Evolutionary conservation across 2,329 filamentous ascomycete species (phyloP).

Genomic region (Capronia coronata): DNA sequence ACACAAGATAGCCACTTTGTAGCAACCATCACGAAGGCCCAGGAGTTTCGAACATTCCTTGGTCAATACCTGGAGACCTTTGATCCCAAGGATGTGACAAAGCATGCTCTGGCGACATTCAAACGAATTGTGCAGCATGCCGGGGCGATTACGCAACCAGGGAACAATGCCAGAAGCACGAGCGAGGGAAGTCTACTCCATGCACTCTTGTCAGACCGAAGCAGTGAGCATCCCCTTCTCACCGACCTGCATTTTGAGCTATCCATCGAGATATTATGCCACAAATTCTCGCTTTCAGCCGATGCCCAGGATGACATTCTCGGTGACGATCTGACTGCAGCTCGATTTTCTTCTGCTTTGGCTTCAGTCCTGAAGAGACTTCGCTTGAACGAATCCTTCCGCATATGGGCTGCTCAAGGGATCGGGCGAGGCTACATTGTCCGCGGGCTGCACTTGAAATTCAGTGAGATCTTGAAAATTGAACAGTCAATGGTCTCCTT

Average conservation of each 20-base stretch:
- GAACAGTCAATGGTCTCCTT: background rate
- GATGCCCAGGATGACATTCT: conserved; percentile 61
- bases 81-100: conserved; percentile 46
- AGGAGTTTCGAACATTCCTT: conserved; percentile 73
- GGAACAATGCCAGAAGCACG: conserved; percentile 62
- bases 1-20: conserved; percentile 79
- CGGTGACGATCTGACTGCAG: conserved; percentile 58
- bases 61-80: conserved; percentile 61
- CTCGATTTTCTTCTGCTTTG: conserved; percentile 57
- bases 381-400: conserved; percentile 60
- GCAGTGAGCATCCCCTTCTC: conserved; percentile 56
- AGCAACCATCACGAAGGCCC: conserved; percentile 67
- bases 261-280: conserved; percentile 66
- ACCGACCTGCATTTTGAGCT: conserved; percentile 62
- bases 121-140: conserved; percentile 59
- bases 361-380: conserved; percentile 69
- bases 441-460: conserved; percentile 50
- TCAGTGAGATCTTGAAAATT: background rate
- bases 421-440: conserved; percentile 77
- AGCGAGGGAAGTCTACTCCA: conserved; percentile 74
- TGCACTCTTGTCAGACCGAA: conserved; percentile 71
- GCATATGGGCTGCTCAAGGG: conserved; percentile 77
- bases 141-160: conserved; percentile 58
- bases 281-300: conserved; percentile 60
- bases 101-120: conserved; percentile 24